Evolutionary conservation across 2,329 filamentous ascomycete species (phyloP).

Genomic region (Phoma sp.): DNA sequence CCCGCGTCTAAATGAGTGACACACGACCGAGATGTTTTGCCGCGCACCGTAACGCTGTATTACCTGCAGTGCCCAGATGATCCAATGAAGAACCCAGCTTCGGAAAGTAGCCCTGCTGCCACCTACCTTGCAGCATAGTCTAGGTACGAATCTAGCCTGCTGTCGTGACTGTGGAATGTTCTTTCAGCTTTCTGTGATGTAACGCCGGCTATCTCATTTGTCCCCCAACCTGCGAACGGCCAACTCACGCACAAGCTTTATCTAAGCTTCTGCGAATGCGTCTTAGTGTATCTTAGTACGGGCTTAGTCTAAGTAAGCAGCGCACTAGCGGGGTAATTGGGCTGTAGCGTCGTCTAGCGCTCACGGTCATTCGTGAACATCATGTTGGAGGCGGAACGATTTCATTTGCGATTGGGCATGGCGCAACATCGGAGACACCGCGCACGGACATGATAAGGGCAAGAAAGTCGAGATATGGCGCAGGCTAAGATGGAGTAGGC

Average conservation of each 20-base stretch:
- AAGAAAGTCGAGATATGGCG: neutral
- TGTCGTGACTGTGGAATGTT: too few relatives aligned
- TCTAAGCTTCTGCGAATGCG: constrained; percentile 5
- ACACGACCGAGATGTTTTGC: too few relatives aligned
- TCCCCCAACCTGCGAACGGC: neutral
- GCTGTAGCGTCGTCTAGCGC: neutral
- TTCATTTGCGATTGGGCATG: neutral
- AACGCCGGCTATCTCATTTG: too few relatives aligned
- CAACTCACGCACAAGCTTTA: constrained; percentile 7
- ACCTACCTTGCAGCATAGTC: too few relatives aligned
- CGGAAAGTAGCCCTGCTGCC: too few relatives aligned
- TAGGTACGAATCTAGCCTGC: too few relatives aligned
- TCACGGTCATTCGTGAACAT: neutral
- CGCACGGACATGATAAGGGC: neutral
- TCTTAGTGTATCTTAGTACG: neutral
- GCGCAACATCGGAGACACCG: neutral
- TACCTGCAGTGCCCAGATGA: too few relatives aligned
- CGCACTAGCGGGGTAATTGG: neutral
- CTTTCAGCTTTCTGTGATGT: too few relatives aligned
- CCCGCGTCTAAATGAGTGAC: too few relatives aligned
- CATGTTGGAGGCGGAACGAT: constrained; percentile 2
- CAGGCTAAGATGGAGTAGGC: neutral
- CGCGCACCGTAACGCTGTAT: too few relatives aligned
- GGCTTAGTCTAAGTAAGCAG: constrained; percentile 4
- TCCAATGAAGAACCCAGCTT: too few relatives aligned